Base-by-base conservation (phyloP, 441 rosid genomes). In the Eutrema salsugineum region DNA sequence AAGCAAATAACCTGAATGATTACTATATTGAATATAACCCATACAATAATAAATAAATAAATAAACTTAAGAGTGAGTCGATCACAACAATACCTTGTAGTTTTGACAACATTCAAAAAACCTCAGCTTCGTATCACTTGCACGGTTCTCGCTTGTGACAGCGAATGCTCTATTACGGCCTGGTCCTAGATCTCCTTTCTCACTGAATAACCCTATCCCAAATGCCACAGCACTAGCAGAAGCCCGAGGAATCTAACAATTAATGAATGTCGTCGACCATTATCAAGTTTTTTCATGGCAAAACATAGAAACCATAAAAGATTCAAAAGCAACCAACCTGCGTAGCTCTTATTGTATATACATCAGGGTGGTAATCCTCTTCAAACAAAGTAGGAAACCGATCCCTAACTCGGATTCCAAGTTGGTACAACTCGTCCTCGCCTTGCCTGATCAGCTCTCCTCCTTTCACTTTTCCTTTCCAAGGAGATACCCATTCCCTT, bases 211-310 rank as follows among this genome's bases (percentile, higher is more conserved):
- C 22, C 99, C 98, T 87, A 91, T 87, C 72, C 99, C 98, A 85
- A 91, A 95, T 10, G 99, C 96, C 78, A 95, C 97, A 54, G 98
- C 98, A 83, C 99, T 91, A 20, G 99, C 95, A 66, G 99, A 88
- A 48, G 97, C 96, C 63, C 97, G 85, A 75, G 93, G 94, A 82
- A 95, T 83, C 99, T 95, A 79, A 36, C 62, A 19, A 42, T 19
- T 66, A 32, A 61, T 5, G 5, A 55, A 57, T 24, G 11, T 49
- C 51, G 20, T 10, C 27, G 62, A 54, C 35, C 17, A 27, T 20
- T 32, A 32, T 14, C 7, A 51, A 24, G 5, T 16, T 16, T 33
- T 32, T 39, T 7, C 61, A 42, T 24, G 50, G 16, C 20, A 68
- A 11, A 43, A 27, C 40, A 5, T 3, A 27, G 1, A 27, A 27